A percentile compares a stretch with the other conserved stretches of the same genome.
phyloP scores from a whole-genome alignment of 805 yeast species.

The Teunomyces gatunensis region DNA sequence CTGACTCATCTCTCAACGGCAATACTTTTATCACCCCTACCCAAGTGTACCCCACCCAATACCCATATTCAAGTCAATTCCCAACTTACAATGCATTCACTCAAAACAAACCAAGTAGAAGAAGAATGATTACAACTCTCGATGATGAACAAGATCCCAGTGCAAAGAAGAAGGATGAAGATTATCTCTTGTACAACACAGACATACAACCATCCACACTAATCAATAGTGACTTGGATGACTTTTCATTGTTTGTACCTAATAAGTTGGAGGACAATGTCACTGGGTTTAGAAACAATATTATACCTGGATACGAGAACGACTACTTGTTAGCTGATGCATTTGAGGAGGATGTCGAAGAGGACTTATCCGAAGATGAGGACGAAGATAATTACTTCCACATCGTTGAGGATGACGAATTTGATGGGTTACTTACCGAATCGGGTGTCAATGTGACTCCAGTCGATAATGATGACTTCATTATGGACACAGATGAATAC shows the following conservation, averaged over 20 bases:
- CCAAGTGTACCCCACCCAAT: slow-evolving; percentile 9
- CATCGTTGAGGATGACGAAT: slow-evolving; percentile 28
- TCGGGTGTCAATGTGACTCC: not conserved
- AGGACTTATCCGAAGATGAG: slow-evolving; percentile 39
- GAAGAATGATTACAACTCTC: slow-evolving; percentile 34
- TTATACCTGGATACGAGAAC: slow-evolving; percentile 33
- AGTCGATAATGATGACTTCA: slow-evolving; percentile 2
- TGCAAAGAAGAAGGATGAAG: slow-evolving; percentile 30
- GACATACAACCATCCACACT: slow-evolving; percentile 42
- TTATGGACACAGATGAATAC: slow-evolving; percentile 11
- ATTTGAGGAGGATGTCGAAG: slow-evolving; percentile 44
- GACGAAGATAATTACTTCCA: slow-evolving; percentile 39
- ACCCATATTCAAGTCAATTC: slow-evolving; percentile 10
- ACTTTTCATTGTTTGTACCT: slow-evolving; percentile 32
- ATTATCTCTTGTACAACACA: slow-evolving; percentile 38
- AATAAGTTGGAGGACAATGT: slow-evolving; percentile 10
- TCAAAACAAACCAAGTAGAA: slow-evolving; percentile 15
- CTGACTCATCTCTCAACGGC: slow-evolving; percentile 24
- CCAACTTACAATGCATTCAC: slow-evolving; percentile 5
- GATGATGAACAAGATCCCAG: slow-evolving; percentile 16
- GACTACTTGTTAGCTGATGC: slow-evolving; percentile 35
- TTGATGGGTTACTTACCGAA: slow-evolving; percentile 18
- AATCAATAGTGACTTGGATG: slow-evolving; percentile 25
- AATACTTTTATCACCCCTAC: slow-evolving; percentile 8
- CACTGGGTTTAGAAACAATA: slow-evolving; percentile 8